phyloP scores from a whole-genome alignment of 257 asterid genomes.

The Nicotiana tabacum region DNA sequence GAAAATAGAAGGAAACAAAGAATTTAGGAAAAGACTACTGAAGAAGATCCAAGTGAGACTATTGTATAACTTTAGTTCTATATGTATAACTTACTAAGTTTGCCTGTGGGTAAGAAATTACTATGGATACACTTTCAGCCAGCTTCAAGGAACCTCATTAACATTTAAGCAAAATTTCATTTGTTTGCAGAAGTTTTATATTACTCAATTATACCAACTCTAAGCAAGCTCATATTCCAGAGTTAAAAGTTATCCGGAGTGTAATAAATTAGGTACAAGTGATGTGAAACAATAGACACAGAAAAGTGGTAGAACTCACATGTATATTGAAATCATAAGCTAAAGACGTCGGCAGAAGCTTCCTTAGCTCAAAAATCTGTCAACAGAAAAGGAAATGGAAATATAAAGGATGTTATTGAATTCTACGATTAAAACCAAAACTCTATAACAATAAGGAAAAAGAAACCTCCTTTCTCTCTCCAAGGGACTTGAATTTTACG shows the following conservation, averaged over 20 bases:
- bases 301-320: constrained; percentile 37
- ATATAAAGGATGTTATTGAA: not conserved
- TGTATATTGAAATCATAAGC: constrained; percentile 86
- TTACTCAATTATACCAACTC: not conserved
- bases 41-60: not conserved
- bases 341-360: constrained; percentile 82
- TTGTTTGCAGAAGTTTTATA: not conserved
- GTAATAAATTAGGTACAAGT: not conserved
- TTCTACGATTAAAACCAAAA: not conserved
- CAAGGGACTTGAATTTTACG: not conserved
- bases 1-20: not conserved
- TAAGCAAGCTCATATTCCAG: not conserved
- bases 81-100: not conserved
- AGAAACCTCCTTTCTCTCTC: not conserved
- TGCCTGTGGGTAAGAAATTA: not conserved
- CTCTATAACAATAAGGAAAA: not conserved
- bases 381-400: constrained; percentile 5
- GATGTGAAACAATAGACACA: not conserved
- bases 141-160: not conserved
- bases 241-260: not conserved
- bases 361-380: constrained; percentile 88
- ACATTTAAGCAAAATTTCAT: not conserved
- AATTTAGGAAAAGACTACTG: not conserved
- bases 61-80: not conserved
- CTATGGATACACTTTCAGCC: not conserved